Evolutionary conservation across 495 filamentous ascomycete species (phyloP), one percentile per base, ranked within the genome.

Genomic region (Aspergillus avenaceus): DNA sequence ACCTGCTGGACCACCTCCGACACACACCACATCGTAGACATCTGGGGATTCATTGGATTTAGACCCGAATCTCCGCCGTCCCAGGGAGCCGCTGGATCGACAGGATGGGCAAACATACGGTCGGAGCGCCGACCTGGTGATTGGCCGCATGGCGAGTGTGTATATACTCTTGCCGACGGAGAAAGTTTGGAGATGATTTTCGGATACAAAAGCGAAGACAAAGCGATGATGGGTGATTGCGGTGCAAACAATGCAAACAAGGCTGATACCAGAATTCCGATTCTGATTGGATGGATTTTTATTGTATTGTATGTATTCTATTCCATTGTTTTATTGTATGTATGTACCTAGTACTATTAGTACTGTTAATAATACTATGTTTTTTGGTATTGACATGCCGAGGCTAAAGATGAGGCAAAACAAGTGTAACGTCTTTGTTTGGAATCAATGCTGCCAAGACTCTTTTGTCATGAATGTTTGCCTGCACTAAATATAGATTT

Each of bases 1-100:
- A 42, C 95, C 95, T 8, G 91, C 93, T 12, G 93, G 95, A n/a
- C 95, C 95, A 23, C 93, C 95, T 44, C 95, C 95, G 52, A 99
- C 87, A 52, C 90, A 93, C 44, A 96, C 90, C 25, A 97, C 86
- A 80, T 97, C 91, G 72, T 92, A 96, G 61, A 96, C 82, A 38
- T 76, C 71, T 23, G 70, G 65, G 14, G 45, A 45, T 45, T 64
- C 56, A 25, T 52, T 44, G 0, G 54, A 12, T 43, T 61, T 55
- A 25, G 65, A 64, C 5, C 52, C 58, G 22, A 73, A 69, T 45
- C 55, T 58, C 31, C 72, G 59, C 19, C 59, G 62, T 21, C 54
- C 54, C 13, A 59, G 25, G 23, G 56, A 34, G 47, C 60, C 32
- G 21, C 62, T 63, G 52, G 65, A 57, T 14, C 69, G 64, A 48